Conservation (phyloP, 2,329 filamentous ascomycete species). For the Colletotrichum orchidophilum region DNA sequence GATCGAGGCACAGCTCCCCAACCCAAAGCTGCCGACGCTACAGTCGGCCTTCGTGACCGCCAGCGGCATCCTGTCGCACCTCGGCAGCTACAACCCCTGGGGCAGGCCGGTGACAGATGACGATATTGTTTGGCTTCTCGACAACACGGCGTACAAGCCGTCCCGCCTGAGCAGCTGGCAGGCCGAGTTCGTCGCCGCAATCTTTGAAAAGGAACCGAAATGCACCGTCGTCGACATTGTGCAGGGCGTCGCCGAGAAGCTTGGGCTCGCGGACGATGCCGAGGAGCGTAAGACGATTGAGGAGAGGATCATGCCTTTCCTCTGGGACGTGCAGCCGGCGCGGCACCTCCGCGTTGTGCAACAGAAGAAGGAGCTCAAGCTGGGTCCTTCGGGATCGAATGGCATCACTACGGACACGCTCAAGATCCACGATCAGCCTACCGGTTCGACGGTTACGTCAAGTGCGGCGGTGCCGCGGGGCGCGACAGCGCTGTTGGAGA, state of each 20-base stretch:
- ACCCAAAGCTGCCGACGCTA: constrained; percentile 42
- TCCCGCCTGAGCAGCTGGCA: constrained; percentile 68
- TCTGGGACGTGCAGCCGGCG: constrained; percentile 78
- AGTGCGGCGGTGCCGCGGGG: constrained; percentile 61
- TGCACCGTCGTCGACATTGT: constrained; percentile 74
- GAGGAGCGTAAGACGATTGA: constrained; percentile 69
- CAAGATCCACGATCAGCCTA: constrained; percentile 55
- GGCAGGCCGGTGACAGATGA: constrained; percentile 66
- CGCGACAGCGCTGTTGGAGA: constrained; percentile 64
- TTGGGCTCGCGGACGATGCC: constrained; percentile 72
- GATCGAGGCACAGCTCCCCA: constrained; percentile 57
- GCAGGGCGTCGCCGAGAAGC: constrained; percentile 72
- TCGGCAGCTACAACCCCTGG: constrained; percentile 66
- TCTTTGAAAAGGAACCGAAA: constrained; percentile 79
- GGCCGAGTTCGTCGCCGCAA: constrained; percentile 84
- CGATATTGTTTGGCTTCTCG: constrained; percentile 87
- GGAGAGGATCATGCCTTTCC: constrained; percentile 77
- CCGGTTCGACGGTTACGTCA: constrained; percentile 57
- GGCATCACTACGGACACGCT: constrained; percentile 76
- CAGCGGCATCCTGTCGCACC: constrained; percentile 56
- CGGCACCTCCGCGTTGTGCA: constrained; percentile 74
- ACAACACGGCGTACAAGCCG: constrained; percentile 83
- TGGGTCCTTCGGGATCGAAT: constrained; percentile 77
- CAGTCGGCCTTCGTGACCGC: constrained; percentile 43
- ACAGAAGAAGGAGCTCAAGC: constrained; percentile 54